Base-by-base conservation (phyloP, 2,329 filamentous ascomycete genomes). In the Shiraia bambusicola region DNA sequence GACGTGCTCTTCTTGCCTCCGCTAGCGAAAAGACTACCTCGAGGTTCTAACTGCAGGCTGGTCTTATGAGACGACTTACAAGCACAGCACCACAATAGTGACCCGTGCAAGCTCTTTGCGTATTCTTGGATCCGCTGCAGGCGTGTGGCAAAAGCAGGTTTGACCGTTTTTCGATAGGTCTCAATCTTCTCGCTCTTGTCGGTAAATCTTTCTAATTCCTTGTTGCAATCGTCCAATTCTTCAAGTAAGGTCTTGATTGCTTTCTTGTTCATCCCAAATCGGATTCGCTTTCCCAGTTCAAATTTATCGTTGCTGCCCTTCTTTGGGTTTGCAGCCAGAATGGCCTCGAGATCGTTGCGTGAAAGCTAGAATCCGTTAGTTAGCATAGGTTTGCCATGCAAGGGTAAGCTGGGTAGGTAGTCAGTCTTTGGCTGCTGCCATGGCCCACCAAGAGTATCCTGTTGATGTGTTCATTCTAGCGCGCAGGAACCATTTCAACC, bases 121-220 rank as follows among this genome's bases (percentile, higher is more conserved):
- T 66, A 66, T 3, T 49, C 49, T 34, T 69, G 65, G 16, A 69
- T 57, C 6, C 55, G 59, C 30, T 67, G 65, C 24, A 69, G 37
- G 6, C 58, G 56, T 19, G 44, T 53, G 9, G 62, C 63, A 33
- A 67, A 65, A 0, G 63, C 65, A 9, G 65, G 65, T 37, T 68
- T 69, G 3, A 54, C 56, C 4, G 54, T 42, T 38, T 62, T 67
- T 15, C 65, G 59, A 37, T 56, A 59, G 1, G 59, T 63, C 27
- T 69, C 65, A 3, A 69, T 59, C 47, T 60, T 68, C 37, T 69
- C 66, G 15, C 61, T 67, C 33, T 63, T 61, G 22, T 68, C 61
- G 1, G 66, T 67, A 28, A 69, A 68, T 11, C 66, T 57, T 37
- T 69, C 66, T 3, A 69, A 53, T 35, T 69, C 64, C 26, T 66